Percentiles rank a stretch among this genome's conserved stretches.
Evolutionary conservation across 169 alveolate genomes (phyloP).

Genomic region (Cryptosporidium muris): DNA sequence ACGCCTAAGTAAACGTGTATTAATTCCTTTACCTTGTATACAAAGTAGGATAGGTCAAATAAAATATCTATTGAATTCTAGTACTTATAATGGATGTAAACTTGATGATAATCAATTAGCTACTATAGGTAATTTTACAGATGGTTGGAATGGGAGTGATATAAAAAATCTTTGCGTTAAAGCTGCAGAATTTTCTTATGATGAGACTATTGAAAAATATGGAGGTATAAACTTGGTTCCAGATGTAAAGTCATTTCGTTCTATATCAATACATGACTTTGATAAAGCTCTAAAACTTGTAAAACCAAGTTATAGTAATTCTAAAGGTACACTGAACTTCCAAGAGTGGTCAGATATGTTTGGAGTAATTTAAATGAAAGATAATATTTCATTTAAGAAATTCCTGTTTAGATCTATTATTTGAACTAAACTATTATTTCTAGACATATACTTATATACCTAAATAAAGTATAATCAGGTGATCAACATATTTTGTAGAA

Average conservation of each 20-base stretch:
- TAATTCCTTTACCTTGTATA: constrained; percentile 91
- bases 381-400: neutral
- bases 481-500: neutral
- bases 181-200: constrained; percentile 88
- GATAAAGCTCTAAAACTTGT: constrained; percentile 79
- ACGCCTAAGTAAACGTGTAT: constrained; percentile 89
- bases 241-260: constrained; percentile 81
- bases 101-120: constrained; percentile 81
- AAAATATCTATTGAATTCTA: constrained; percentile 81
- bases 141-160: constrained; percentile 89
- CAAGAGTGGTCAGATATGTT: constrained; percentile 53
- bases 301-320: constrained; percentile 75
- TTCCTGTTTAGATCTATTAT: too few relatives aligned
- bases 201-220: constrained; percentile 83
- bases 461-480: neutral
- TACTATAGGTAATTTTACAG: constrained; percentile 75
- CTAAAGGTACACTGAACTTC: constrained; percentile 7
- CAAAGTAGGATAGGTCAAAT: constrained; percentile 86
- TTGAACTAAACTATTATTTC: too few relatives aligned
- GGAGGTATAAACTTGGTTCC: constrained; percentile 86
- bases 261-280: constrained; percentile 82
- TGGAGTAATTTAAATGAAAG: constrained; percentile 8
- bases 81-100: constrained; percentile 77
- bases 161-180: constrained; percentile 81
- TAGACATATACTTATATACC: too few relatives aligned